Percentiles rank a stretch among this genome's conserved stretches.
phyloP scores from a whole-genome alignment of 331 rosid species.

The Quercus phellos region DNA sequence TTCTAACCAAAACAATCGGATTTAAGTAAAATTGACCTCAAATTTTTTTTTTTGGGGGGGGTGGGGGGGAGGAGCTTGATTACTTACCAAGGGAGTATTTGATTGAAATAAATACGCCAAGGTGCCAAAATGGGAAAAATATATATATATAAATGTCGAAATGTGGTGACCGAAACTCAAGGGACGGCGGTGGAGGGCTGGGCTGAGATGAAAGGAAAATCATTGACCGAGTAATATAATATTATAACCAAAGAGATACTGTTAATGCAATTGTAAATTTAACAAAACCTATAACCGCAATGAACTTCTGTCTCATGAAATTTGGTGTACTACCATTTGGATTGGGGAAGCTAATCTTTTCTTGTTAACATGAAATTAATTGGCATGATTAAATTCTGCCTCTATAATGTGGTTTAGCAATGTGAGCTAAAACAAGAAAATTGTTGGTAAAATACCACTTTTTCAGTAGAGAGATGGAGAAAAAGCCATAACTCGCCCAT shows the following conservation, averaged over 20 bases:
- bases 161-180: too few relatives aligned
- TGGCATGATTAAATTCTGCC: neutral
- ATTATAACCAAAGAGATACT: neutral
- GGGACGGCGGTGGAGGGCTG: too few relatives aligned
- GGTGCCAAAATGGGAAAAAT: too few relatives aligned
- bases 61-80: too few relatives aligned
- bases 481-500: neutral
- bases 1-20: too few relatives aligned
- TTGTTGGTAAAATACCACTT: neutral
- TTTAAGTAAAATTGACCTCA: too few relatives aligned
- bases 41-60: too few relatives aligned
- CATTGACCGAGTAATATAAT: neutral
- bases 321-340: neutral
- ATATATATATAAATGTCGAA: too few relatives aligned
- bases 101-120: too few relatives aligned
- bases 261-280: neutral
- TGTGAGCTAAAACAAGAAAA: neutral
- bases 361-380: neutral
- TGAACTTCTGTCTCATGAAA: neutral
- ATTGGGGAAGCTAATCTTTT: neutral
- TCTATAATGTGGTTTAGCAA: neutral
- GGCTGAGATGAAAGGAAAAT: neutral
- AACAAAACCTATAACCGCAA: neutral
- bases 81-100: too few relatives aligned
- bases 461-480: neutral